Percentiles rank a stretch among this genome's conserved stretches.
Conservation (phyloP, 108 stramenopile genomes). For the Cyclotella atomus region DNA sequence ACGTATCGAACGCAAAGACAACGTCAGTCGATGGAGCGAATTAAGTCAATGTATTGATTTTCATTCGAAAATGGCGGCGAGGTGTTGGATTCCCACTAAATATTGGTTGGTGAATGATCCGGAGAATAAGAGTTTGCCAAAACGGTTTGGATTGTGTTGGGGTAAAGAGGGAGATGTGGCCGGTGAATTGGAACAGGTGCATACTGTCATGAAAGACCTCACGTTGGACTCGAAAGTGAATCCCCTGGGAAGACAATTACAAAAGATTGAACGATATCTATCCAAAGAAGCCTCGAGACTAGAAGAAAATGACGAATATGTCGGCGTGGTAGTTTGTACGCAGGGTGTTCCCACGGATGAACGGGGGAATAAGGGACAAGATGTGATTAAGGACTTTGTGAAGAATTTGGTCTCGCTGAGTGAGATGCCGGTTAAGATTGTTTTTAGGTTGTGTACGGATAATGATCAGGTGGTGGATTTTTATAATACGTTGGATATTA, state of each 20-base stretch:
- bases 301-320: neutral
- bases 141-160: neutral
- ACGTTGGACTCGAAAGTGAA: neutral
- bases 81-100: slow-evolving; percentile 29
- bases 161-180: neutral
- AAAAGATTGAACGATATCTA: neutral
- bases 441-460: slow-evolving; percentile 83
- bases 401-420: slow-evolving; percentile 38
- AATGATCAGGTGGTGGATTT: slow-evolving; percentile 58
- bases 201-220: neutral
- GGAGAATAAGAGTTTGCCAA: neutral
- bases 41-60: slow-evolving; percentile 11
- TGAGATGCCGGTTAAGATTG: slow-evolving; percentile 65
- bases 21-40: slow-evolving; percentile 2
- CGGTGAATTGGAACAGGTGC: neutral
- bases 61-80: slow-evolving; percentile 14
- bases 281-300: neutral
- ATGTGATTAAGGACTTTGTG: slow-evolving; percentile 42
- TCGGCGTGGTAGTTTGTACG: slow-evolving; percentile 58
- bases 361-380: slow-evolving; percentile 1
- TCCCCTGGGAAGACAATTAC: neutral
- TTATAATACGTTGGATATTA: slow-evolving; percentile 55
- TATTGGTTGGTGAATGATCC: slow-evolving; percentile 5
- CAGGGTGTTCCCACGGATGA: slow-evolving; percentile 44
- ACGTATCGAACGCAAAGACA: neutral